phyloP scores from a whole-genome alignment of 805 yeast genomes.

The Tetrapisispora taiwanensis region DNA sequence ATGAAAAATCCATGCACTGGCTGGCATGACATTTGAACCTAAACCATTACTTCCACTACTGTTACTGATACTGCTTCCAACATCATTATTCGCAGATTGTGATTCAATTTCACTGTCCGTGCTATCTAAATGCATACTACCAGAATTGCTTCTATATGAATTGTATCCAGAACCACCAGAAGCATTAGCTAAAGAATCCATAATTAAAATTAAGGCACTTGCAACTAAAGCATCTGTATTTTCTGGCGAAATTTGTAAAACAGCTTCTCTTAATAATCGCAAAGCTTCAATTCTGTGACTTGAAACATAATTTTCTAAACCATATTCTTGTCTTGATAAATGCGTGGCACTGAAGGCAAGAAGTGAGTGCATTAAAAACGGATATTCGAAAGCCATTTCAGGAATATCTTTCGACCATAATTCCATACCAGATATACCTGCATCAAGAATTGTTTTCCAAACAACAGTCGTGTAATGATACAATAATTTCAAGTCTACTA shows the following conservation, averaged over 20 bases:
- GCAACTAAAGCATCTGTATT: constrained; percentile 93
- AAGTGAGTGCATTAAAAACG: constrained; percentile 85
- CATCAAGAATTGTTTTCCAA: constrained; percentile 78
- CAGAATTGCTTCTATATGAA: neutral
- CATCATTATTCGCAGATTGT: neutral
- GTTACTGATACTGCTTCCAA: constrained; percentile 4
- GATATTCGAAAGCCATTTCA: constrained; percentile 74
- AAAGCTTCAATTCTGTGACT: constrained; percentile 83
- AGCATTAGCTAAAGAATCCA: constrained; percentile 93
- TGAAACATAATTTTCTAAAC: constrained; percentile 72
- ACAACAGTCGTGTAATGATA: constrained; percentile 81
- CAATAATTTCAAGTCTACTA: constrained; percentile 72
- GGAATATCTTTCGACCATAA: constrained; percentile 89
- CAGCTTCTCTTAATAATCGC: constrained; percentile 72
- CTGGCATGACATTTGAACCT: constrained; percentile 44
- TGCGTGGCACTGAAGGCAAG: constrained; percentile 91
- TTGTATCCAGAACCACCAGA: constrained; percentile 30
- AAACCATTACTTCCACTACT: constrained; percentile 3
- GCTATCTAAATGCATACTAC: neutral
- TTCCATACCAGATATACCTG: constrained; percentile 72
- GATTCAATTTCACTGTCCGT: constrained; percentile 1
- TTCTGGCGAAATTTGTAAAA: constrained; percentile 67
- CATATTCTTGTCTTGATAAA: constrained; percentile 63
- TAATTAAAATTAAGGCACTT: constrained; percentile 74
- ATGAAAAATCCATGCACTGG: constrained; percentile 94